Conservation (phyloP, 331 rosid genomes). For the Spiraea crenata region DNA sequence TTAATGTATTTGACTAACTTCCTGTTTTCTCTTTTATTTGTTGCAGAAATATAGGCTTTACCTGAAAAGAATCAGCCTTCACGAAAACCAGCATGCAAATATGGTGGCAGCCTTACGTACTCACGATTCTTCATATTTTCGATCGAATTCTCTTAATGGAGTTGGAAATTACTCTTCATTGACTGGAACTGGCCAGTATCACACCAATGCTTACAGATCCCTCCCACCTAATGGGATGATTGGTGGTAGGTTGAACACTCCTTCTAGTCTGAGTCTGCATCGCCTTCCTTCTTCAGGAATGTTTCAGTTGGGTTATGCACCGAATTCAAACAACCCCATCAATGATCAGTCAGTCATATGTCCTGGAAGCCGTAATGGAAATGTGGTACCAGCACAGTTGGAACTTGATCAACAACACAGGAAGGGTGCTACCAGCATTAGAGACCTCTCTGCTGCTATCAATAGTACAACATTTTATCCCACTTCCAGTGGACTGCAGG, state of each 20-base stretch:
- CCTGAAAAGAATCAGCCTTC: conserved; percentile 80
- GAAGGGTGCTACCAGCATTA: conserved; percentile 30
- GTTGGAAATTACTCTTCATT: conserved; percentile 50
- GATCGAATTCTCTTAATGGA: conserved; percentile 56
- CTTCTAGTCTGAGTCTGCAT: conserved; percentile 48
- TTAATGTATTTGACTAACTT: conserved; percentile 19
- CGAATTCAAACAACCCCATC: conserved; percentile 38
- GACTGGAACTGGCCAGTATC: conserved; percentile 62
- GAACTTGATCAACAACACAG: conserved; percentile 50
- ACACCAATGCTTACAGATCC: conserved; percentile 52
- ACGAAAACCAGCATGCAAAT: conserved; percentile 87
- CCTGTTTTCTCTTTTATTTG: conserved; percentile 13
- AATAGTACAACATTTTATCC: conserved; percentile 43
- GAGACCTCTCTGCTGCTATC: conserved; percentile 33
- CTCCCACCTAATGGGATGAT: conserved; percentile 65
- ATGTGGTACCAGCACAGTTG: conserved; percentile 40
- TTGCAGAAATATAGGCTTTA: conserved; percentile 94
- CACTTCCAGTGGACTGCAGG: conserved; percentile 39
- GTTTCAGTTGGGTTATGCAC: conserved; percentile 48
- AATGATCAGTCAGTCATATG: conserved; percentile 39
- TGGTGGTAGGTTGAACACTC: conserved; percentile 72
- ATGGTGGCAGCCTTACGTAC: conserved; percentile 81
- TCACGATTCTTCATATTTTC: conserved; percentile 72
- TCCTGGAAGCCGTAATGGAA: conserved; percentile 38
- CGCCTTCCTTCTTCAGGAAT: conserved; percentile 58